Evolutionary conservation across 2,329 filamentous ascomycete genomes (phyloP).

Genomic region (Paraphaeosphaeria minitans): DNA sequence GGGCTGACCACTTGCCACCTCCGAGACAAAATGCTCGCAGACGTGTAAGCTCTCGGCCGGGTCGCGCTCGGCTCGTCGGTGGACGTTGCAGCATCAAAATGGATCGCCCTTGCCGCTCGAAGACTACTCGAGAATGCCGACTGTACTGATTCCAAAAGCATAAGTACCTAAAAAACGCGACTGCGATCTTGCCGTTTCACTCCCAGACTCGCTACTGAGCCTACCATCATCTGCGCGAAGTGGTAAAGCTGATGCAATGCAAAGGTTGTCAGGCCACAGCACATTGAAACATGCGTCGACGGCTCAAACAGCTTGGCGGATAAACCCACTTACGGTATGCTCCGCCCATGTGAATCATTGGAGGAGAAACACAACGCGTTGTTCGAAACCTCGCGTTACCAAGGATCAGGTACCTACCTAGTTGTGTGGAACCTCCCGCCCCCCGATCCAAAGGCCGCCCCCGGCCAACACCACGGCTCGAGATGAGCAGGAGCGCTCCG

Average conservation of each 20-base stretch:
- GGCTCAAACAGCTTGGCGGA: constrained; percentile 8
- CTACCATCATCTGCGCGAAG: constrained; percentile 10
- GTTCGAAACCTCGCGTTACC: constrained; percentile 1
- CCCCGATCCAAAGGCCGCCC: not conserved
- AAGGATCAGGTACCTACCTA: constrained; percentile 5
- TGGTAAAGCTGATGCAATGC: not conserved
- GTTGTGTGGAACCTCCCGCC: constrained; percentile 3
- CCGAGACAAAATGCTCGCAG: not conserved
- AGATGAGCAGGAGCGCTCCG: constrained; percentile 10
- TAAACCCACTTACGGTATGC: not conserved
- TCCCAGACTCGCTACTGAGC: not conserved
- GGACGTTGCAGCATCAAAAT: too few species aligned
- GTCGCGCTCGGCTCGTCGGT: not conserved
- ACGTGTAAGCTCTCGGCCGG: not conserved
- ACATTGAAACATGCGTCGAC: not conserved
- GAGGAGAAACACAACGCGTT: constrained; percentile 4
- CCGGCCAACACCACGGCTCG: not conserved
- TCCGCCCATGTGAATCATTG: not conserved
- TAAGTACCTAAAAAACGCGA: not conserved
- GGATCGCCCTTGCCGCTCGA: too few species aligned
- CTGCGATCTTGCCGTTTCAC: not conserved
- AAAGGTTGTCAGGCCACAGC: not conserved
- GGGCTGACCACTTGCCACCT: too few species aligned
- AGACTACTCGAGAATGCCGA: not conserved
- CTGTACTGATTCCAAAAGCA: not conserved